Percentiles rank a stretch among this genome's conserved stretches.
Evolutionary conservation across 106 monocot genomes (phyloP).

Genomic region (Apostasia ramifera): DNA sequence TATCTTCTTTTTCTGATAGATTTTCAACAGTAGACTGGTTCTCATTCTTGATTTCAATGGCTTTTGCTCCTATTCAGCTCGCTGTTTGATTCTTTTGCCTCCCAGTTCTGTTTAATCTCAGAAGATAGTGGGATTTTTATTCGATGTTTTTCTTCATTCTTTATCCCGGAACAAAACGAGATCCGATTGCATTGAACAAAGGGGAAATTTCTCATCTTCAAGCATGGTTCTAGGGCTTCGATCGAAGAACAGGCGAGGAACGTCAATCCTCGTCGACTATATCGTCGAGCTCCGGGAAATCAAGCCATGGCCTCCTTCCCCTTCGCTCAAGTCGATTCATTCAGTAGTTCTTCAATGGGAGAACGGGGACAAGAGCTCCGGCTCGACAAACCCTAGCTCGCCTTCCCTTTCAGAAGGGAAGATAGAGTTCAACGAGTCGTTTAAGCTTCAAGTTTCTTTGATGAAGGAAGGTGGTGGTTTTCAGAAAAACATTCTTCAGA

Average conservation of each 20-base stretch:
- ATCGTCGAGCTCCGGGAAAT: slow-evolving; percentile 71
- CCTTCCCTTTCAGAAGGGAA: slow-evolving; percentile 45
- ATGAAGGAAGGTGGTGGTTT: slow-evolving; percentile 37
- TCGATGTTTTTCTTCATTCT: no score
- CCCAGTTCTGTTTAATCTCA: no score
- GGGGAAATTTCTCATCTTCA: not conserved
- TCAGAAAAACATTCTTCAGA: slow-evolving; percentile 62
- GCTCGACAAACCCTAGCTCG: slow-evolving; percentile 26
- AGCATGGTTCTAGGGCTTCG: slow-evolving; percentile 68
- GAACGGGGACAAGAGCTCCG: slow-evolving; percentile 49
- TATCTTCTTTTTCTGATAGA: no score
- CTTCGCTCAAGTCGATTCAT: slow-evolving; percentile 58
- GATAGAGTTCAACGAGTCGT: slow-evolving; percentile 74
- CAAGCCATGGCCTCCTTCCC: slow-evolving; percentile 89
- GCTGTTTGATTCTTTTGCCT: no score
- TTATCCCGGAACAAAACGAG: no score
- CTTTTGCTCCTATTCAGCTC: no score
- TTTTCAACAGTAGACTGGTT: no score
- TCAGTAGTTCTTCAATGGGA: slow-evolving; percentile 76
- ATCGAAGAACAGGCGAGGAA: slow-evolving; percentile 52
- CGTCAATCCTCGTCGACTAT: slow-evolving; percentile 51
- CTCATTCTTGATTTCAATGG: no score
- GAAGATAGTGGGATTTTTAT: no score
- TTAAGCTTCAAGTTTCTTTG: slow-evolving; percentile 55
- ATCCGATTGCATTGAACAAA: no score